Evolutionary conservation across 2,329 filamentous ascomycete species (phyloP).

Genomic region (Paraconiothyrium sp.): DNA sequence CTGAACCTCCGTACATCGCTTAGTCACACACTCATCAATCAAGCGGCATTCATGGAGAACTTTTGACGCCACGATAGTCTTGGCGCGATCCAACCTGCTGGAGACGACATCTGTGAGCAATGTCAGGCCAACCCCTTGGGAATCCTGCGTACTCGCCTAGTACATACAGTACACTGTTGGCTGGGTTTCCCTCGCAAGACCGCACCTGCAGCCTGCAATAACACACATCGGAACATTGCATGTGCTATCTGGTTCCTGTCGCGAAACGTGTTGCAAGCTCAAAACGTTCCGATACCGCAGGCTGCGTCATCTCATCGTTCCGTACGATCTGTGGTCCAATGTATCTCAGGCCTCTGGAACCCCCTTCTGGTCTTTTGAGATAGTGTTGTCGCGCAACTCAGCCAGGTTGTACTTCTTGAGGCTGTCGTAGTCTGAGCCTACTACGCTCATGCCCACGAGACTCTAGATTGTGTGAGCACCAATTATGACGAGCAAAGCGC

Average conservation of each 20-base stretch:
- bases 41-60: slow-evolving; percentile 22
- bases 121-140: slow-evolving; percentile 32
- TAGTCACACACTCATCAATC: slow-evolving; percentile 25
- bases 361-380: slow-evolving; percentile 11
- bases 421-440: slow-evolving; percentile 76
- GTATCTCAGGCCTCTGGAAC: slow-evolving; percentile 11
- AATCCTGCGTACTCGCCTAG: slow-evolving; percentile 18
- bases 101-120: slow-evolving; percentile 36
- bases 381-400: slow-evolving; percentile 70
- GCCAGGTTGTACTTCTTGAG: slow-evolving; percentile 82
- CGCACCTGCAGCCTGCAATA: slow-evolving; percentile 29
- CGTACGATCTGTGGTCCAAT: background rate
- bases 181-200: slow-evolving; percentile 25
- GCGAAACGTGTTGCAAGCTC: slow-evolving; percentile 7
- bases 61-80: slow-evolving; percentile 21
- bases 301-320: background rate
- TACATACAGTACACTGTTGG: slow-evolving; percentile 19
- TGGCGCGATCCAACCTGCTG: slow-evolving; percentile 26
- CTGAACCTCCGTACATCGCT: slow-evolving; percentile 22
- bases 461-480: slow-evolving; percentile 60
- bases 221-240: slow-evolving; percentile 24
- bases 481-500: slow-evolving; percentile 13
- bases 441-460: slow-evolving; percentile 81
- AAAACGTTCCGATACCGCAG: background rate
- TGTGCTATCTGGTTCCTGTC: slow-evolving; percentile 21